Base-by-base conservation (phyloP, 2,329 filamentous ascomycete species). In the Sarocladium strictum region DNA sequence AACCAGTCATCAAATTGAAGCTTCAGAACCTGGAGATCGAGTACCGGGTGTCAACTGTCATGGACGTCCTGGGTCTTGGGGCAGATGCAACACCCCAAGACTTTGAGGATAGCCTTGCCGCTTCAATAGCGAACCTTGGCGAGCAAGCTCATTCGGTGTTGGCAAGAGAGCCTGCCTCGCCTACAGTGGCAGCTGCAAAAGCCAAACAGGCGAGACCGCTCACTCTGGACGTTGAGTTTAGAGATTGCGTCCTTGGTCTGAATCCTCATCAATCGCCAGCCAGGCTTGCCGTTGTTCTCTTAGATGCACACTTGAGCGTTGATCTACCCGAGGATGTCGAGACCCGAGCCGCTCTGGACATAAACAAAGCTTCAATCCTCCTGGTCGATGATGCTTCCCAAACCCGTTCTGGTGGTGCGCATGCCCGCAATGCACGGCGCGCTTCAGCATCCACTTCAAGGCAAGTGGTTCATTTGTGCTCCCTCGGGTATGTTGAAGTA, bases 1-100 rank as follows among this genome's bases (percentile, higher is more conserved):
- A 97, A 59, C 93, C 95, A 0, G 85, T 90, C 6, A 76, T 97
- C 60, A 96, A 95, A 67, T 69, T 97, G 56, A 95, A 96, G 66
- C 72, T 97, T 40, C 89, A 88, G 68, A 91, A 96, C 58, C 62
- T 96, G 3, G 86, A 84, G 56, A 69, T 90, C n/a, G 95, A 99
- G 66, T 99, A 99, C 67, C 86, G 87, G 15, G 88, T 97, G 3
- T 81, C 89, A 0, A 90, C 89, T 0, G 69, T 97, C 1, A 86
- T 96, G 76, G 89, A 90, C 53, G 69, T 96, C 4, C 78, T 96
- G 6, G 86, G 84, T 0, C 76, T 95, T 2, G 77, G 78, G 14
- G 81, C 86, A 15, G 81, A 87, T 59, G 77, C 82, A 3, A 86
- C 84, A 1, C 77, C 82, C 0, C 84, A 92, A 58, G 88, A 92